A percentile compares a stretch with the other conserved stretches of the same genome.
These are phyloP conservation scores for Odontarrhena argentea DNA, from an alignment of 345 rosid species.

Conservation along the genomic window DNA sequence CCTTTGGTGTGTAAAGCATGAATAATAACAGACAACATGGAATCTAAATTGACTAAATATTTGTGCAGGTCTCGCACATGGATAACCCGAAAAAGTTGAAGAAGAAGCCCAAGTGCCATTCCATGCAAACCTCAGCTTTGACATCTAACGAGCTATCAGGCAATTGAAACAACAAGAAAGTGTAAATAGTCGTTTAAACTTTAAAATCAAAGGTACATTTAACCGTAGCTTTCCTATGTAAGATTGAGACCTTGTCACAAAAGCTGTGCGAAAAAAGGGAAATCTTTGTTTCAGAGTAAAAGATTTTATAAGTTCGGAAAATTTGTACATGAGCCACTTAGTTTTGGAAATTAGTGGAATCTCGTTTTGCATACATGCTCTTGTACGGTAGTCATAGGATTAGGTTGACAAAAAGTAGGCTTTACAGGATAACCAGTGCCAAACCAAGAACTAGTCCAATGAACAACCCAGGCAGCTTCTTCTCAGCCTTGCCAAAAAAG, in stretches of 20 bases:
- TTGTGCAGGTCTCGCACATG: constrained; percentile 58
- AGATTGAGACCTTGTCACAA: constrained; percentile 6
- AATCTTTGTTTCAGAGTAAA: constrained; percentile 19
- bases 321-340: neutral
- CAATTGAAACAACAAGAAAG: constrained; percentile 18
- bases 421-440: constrained; percentile 34
- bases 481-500: constrained; percentile 43
- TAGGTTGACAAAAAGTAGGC: neutral
- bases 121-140: constrained; percentile 19
- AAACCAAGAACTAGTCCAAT: constrained; percentile 38
- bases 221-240: constrained; percentile 20
- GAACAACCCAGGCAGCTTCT: constrained; percentile 24
- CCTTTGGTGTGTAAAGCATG: constrained; percentile 18
- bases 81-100: constrained; percentile 51
- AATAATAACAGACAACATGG: neutral
- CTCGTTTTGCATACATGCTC: constrained; percentile 8
- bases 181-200: constrained; percentile 14
- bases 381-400: constrained; percentile 1
- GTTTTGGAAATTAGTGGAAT: constrained; percentile 6
- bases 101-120: constrained; percentile 34
- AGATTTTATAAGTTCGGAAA: neutral
- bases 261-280: neutral
- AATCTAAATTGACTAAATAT: constrained; percentile 17
- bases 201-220: neutral
- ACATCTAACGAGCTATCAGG: constrained; percentile 18